Percentiles rank a stretch among this genome's conserved stretches.
These are phyloP conservation scores for Taphrina sp. DNA, from an alignment of 1,139 yeast genomes.

Conservation along the genomic window DNA sequence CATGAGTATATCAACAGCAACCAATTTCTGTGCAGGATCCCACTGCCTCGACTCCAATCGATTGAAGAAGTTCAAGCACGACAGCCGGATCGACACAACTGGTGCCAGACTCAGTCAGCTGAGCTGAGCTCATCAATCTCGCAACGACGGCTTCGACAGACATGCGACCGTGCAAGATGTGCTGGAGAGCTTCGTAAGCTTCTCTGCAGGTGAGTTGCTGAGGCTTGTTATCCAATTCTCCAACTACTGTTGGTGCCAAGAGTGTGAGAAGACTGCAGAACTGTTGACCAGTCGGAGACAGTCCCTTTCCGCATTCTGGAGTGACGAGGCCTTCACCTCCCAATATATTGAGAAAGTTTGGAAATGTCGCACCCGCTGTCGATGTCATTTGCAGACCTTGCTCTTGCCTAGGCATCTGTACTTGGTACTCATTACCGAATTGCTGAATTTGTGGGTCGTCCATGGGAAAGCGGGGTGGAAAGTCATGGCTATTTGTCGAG, in stretches of 20 bases:
- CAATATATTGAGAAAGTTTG: constrained; percentile 3
- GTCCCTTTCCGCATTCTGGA: constrained; percentile 1
- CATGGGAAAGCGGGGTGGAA: too few species aligned
- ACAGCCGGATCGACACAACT: not conserved
- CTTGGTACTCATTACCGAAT: not conserved
- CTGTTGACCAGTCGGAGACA: constrained; percentile 7
- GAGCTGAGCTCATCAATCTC: constrained; percentile 1
- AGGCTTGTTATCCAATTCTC: not conserved
- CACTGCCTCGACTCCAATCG: not conserved
- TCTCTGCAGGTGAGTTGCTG: constrained; percentile 7
- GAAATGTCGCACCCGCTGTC: too few species aligned
- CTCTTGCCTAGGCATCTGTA: too few species aligned
- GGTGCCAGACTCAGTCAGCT: not conserved
- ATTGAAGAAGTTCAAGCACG: not conserved
- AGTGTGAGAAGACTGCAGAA: constrained; percentile 2
- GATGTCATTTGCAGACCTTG: too few species aligned
- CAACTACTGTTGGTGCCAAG: constrained; percentile 1
- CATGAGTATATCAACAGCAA: too few species aligned
- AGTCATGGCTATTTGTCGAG: too few species aligned
- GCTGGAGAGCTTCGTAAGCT: constrained; percentile 4
- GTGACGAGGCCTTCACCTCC: not conserved
- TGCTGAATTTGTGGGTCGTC: not conserved
- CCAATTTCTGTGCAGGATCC: not conserved
- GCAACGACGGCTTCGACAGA: constrained; percentile 9
- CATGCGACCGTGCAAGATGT: not conserved